Percentiles rank a stretch among this genome's conserved stretches.
These are phyloP conservation scores for Populus deltoides DNA, from an alignment of 345 rosid species.

Conservation along the genomic window DNA sequence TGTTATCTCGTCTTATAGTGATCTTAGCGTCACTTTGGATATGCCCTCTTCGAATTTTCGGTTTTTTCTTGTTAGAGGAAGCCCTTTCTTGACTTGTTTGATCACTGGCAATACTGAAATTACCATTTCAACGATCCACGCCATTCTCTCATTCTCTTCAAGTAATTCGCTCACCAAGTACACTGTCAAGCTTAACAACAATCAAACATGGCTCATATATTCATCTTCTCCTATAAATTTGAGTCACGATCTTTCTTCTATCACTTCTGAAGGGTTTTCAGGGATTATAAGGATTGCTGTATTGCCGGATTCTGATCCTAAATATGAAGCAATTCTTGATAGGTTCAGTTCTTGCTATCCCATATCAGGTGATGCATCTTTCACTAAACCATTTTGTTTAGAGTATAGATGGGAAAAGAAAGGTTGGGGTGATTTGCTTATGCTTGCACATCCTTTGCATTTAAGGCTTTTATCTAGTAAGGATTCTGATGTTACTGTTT, in stretches of 20 bases:
- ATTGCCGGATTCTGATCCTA: conserved; percentile 45
- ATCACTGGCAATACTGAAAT: conserved; percentile 42
- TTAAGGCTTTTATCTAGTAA: conserved; percentile 45
- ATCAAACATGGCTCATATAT: conserved; percentile 82
- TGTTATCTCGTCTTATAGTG: conserved; percentile 61
- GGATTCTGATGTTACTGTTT: conserved; percentile 40
- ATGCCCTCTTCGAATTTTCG: conserved; percentile 64
- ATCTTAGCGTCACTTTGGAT: conserved; percentile 78
- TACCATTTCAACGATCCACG: conserved; percentile 69
- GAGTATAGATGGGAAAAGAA: conserved; percentile 82
- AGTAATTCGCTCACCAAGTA: conserved; percentile 55
- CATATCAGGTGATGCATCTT: conserved; percentile 63
- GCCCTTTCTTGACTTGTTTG: conserved; percentile 75
- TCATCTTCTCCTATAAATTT: conserved; percentile 64
- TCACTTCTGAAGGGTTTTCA: conserved; percentile 49
- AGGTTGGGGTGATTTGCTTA: conserved; percentile 87
- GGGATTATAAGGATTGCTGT: conserved; percentile 63
- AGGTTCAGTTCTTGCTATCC: conserved; percentile 83
- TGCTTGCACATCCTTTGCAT: conserved; percentile 93
- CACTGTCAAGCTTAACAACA: conserved; percentile 65
- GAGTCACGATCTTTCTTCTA: conserved; percentile 36
- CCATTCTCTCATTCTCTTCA: conserved; percentile 52
- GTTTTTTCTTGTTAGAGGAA: conserved; percentile 80
- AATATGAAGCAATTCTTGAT: conserved; percentile 57
- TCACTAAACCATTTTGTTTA: conserved; percentile 63